Evolutionary conservation across 139 green algal genomes (phyloP).

Genomic region (Closterium sp.): DNA sequence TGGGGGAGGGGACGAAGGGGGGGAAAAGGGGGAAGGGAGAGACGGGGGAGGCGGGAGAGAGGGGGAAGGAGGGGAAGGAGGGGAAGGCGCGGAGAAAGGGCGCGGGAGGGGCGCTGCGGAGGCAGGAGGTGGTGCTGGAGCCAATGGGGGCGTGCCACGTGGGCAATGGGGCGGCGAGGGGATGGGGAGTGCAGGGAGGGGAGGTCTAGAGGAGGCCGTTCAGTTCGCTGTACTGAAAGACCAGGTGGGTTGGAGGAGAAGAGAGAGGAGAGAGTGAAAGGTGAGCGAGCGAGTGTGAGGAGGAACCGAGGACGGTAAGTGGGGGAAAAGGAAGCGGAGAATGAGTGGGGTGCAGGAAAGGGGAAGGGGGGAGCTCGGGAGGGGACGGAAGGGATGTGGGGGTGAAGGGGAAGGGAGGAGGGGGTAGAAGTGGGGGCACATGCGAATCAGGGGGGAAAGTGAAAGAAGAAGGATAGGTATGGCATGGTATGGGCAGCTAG

Average conservation of each 20-base stretch:
- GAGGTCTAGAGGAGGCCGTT: not conserved
- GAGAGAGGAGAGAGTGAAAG: too few relatives aligned
- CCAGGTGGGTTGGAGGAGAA: not conserved
- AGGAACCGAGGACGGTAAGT: not conserved
- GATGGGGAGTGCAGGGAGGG: not conserved
- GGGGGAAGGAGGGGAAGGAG: not conserved
- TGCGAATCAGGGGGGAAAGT: not conserved
- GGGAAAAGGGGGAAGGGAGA: not conserved
- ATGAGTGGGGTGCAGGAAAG: not conserved
- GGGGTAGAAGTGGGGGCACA: not conserved
- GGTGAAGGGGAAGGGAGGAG: not conserved
- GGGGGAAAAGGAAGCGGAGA: not conserved
- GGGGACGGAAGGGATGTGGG: not conserved
- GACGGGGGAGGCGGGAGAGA: not conserved
- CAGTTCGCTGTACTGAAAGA: slow-evolving; percentile 1
- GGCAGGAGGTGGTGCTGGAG: not conserved
- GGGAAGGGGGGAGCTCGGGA: not conserved
- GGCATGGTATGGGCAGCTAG: too few relatives aligned
- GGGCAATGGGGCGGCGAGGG: not conserved
- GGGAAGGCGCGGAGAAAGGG: not conserved
- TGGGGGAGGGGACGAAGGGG: too few relatives aligned
- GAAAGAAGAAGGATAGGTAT: not conserved
- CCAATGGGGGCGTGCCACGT: not conserved
- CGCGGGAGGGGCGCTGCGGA: too few relatives aligned
- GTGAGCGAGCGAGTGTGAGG: too few relatives aligned